Evolutionary conservation across 306 rosid genomes (phyloP).

Genomic region (Vigna nakashimae): DNA sequence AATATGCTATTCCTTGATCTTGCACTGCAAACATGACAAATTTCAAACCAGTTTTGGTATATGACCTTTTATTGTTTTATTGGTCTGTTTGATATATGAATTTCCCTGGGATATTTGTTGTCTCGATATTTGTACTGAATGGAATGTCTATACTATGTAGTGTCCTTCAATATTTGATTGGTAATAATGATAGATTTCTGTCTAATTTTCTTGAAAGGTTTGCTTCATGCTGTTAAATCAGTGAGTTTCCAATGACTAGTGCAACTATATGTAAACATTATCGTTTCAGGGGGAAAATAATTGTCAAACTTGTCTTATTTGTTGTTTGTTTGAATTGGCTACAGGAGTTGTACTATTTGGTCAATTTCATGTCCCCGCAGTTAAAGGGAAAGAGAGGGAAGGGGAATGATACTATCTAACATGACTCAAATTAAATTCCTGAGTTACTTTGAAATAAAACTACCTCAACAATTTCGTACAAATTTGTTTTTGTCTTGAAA

Average conservation of each 20-base stretch:
- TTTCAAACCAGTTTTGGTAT: not conserved
- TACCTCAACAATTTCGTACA: not conserved
- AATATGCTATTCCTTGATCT: constrained; percentile 17
- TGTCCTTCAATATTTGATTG: constrained; percentile 19
- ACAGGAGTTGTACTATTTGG: constrained; percentile 7
- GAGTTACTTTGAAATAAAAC: not conserved
- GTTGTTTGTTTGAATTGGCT: not conserved
- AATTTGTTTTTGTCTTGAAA: not conserved
- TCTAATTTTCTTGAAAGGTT: constrained; percentile 2
- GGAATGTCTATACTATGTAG: not conserved
- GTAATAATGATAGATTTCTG: constrained; percentile 8
- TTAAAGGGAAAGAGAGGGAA: not conserved
- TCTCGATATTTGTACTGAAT: not conserved
- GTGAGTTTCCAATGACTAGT: not conserved
- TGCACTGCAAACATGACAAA: constrained; percentile 8
- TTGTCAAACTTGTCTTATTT: constrained; percentile 2
- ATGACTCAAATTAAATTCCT: not conserved
- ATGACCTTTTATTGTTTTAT: constrained; percentile 3
- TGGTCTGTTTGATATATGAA: constrained; percentile 14
- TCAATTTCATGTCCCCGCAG: constrained; percentile 3
- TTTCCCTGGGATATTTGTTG: not conserved
- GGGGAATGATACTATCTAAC: not conserved
- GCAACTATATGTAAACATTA: constrained; percentile 1
- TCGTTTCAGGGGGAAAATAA: not conserved
- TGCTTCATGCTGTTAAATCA: not conserved